Evolutionary conservation across 75 land plant genomes (phyloP).

Genomic region (Sequoiadendron giganteum): DNA sequence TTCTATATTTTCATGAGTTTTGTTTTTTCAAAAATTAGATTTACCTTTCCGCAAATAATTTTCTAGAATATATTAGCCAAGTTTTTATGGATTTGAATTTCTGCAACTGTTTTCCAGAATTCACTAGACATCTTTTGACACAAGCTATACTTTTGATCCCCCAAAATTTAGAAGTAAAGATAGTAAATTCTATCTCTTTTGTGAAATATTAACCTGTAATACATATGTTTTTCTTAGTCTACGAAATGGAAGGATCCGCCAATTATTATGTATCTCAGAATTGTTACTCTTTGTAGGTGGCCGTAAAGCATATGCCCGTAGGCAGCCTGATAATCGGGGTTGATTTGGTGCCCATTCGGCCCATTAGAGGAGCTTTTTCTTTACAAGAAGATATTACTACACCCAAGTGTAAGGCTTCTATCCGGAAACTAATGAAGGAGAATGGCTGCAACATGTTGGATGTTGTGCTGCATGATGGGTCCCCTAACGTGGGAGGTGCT

Average conservation of each 20-base stretch:
- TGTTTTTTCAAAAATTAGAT: not conserved
- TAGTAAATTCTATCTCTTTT: no score
- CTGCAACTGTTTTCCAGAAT: not conserved
- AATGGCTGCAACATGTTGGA: conserved; percentile 61
- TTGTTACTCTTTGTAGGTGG: conserved; percentile 24
- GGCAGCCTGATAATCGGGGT: conserved; percentile 80
- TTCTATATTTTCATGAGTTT: not conserved
- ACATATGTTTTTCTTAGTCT: not conserved
- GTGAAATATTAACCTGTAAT: not conserved
- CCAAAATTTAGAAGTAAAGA: not conserved
- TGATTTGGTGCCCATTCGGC: conserved; percentile 81
- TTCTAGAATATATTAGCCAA: no score
- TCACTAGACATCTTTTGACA: not conserved
- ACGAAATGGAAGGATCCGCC: not conserved
- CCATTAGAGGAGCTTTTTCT: conserved; percentile 74
- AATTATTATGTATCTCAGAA: not conserved
- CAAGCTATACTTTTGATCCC: not conserved
- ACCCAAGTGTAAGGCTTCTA: conserved; percentile 52
- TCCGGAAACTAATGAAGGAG: conserved; percentile 57
- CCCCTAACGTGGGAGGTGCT: conserved; percentile 91
- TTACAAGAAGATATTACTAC: conserved; percentile 82
- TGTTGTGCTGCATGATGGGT: conserved; percentile 88
- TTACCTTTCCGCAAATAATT: not conserved
- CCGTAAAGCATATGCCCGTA: conserved; percentile 68
- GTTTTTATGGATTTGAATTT: not conserved